phyloP scores from a whole-genome alignment of 495 filamentous ascomycete species.

The Symbiotaphrina buchneri region DNA sequence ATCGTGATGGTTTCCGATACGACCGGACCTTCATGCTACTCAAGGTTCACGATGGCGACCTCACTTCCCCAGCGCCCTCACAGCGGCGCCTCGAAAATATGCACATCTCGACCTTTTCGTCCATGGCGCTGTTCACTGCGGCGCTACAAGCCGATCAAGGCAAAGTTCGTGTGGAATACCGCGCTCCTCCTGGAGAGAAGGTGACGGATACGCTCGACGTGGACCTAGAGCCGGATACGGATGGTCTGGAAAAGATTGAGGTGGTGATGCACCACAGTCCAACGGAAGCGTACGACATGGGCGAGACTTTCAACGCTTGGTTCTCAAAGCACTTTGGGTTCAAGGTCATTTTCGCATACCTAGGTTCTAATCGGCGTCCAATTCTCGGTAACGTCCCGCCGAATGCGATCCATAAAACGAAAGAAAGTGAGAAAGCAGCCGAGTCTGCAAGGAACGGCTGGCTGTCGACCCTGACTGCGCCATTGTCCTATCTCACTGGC shows the following conservation, averaged over 20 bases:
- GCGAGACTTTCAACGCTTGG: slow-evolving; percentile 40
- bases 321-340: slow-evolving; percentile 52
- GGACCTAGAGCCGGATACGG: slow-evolving; percentile 31
- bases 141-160: slow-evolving; percentile 9
- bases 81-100: slow-evolving; percentile 27
- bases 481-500: neutral
- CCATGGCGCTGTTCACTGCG: slow-evolving; percentile 22
- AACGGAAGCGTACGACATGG: slow-evolving; percentile 46
- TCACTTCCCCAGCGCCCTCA: too few species aligned
- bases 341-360: slow-evolving; percentile 39
- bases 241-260: slow-evolving; percentile 22
- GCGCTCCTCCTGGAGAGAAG: slow-evolving; percentile 12
- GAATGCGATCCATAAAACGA: slow-evolving; percentile 4
- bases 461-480: slow-evolving; percentile 1
- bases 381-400: slow-evolving; percentile 37
- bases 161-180: slow-evolving; percentile 33
- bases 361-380: slow-evolving; percentile 35
- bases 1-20: slow-evolving; percentile 43
- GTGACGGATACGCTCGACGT: slow-evolving; percentile 22
- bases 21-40: slow-evolving; percentile 69
- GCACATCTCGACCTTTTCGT: slow-evolving; percentile 45
- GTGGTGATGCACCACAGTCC: slow-evolving; percentile 40
- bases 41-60: slow-evolving; percentile 17
- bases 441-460: neutral
- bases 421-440: neutral